Evolutionary conservation across 2,329 filamentous ascomycete species (phyloP).

Genomic region (Pestalotiopsis sp.): DNA sequence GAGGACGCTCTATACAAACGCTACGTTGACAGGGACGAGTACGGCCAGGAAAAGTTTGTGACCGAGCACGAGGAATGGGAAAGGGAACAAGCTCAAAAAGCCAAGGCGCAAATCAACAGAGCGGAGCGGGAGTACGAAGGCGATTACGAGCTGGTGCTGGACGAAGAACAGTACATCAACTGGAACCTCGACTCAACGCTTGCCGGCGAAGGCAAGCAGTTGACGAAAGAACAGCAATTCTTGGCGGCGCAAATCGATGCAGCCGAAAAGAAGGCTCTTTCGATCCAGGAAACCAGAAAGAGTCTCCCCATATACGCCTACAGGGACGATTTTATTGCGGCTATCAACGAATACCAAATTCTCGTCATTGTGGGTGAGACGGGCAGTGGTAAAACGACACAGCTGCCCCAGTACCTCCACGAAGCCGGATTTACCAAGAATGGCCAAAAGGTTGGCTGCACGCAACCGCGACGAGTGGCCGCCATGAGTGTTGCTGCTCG

Average conservation of each 20-base stretch:
- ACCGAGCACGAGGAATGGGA: slow-evolving; percentile 98
- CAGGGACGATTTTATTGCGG: slow-evolving; percentile 81
- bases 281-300: slow-evolving; percentile 89
- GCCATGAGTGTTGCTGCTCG: slow-evolving; percentile 97
- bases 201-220: slow-evolving; percentile 67
- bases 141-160: slow-evolving; percentile 91
- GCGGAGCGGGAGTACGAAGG: slow-evolving; percentile 74
- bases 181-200: slow-evolving; percentile 76
- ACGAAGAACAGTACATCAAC: slow-evolving; percentile 83
- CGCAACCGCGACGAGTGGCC: slow-evolving; percentile 90
- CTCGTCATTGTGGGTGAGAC: slow-evolving; percentile 94
- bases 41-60: slow-evolving; percentile 83
- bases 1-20: slow-evolving; percentile 87
- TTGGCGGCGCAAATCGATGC: slow-evolving; percentile 81
- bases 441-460: slow-evolving; percentile 85
- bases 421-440: slow-evolving; percentile 87
- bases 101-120: slow-evolving; percentile 79
- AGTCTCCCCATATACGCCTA: slow-evolving; percentile 89
- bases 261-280: slow-evolving; percentile 83
- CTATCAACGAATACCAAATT: slow-evolving; percentile 81
- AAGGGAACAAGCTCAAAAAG: slow-evolving; percentile 81
- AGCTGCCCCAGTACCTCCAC: slow-evolving; percentile 89
- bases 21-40: slow-evolving; percentile 84
- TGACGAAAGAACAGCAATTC: slow-evolving; percentile 77
- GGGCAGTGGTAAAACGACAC: slow-evolving; percentile 93